These are phyloP conservation scores for Candida maesae DNA, from an alignment of 805 yeast genomes.

Conservation along the genomic window DNA sequence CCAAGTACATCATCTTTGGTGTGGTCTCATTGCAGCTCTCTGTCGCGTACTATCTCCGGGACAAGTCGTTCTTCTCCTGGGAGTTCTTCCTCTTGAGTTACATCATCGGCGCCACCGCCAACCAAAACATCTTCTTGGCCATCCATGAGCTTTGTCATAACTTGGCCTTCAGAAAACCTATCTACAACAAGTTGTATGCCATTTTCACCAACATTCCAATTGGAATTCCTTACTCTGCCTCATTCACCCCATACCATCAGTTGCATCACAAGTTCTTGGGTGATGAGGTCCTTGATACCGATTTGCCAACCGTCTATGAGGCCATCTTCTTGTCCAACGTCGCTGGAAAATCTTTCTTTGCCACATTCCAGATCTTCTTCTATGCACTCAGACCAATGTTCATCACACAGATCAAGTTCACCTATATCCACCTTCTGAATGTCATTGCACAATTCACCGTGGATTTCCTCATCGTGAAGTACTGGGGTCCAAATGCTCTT, in stretches of 20 bases:
- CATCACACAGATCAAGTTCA: constrained; percentile 69
- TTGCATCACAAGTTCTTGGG: constrained; percentile 90
- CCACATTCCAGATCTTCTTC: constrained; percentile 83
- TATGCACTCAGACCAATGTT: constrained; percentile 91
- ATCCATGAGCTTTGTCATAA: constrained; percentile 89
- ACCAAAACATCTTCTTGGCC: constrained; percentile 80
- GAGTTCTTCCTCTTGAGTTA: constrained; percentile 64
- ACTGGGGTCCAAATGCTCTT: constrained; percentile 63
- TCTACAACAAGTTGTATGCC: constrained; percentile 73
- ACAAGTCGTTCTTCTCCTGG: constrained; percentile 48
- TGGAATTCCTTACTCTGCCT: constrained; percentile 87
- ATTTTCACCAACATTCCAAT: constrained; percentile 80
- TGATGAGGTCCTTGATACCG: constrained; percentile 79
- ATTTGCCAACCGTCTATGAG: constrained; percentile 78
- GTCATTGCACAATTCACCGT: constrained; percentile 50
- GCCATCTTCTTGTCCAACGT: constrained; percentile 70
- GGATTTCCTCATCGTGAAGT: constrained; percentile 53
- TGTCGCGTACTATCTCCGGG: constrained; percentile 57
- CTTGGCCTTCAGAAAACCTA: constrained; percentile 73
- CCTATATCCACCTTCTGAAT: constrained; percentile 71
- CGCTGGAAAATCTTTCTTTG: constrained; percentile 86
- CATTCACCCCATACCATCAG: constrained; percentile 83
- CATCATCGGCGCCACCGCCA: constrained; percentile 79
- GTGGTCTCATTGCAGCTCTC: constrained; percentile 69
- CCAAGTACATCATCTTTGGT: constrained; percentile 66